Evolutionary conservation across 257 asterid species (phyloP).

Genomic region (Nicotiana sylvestris): DNA sequence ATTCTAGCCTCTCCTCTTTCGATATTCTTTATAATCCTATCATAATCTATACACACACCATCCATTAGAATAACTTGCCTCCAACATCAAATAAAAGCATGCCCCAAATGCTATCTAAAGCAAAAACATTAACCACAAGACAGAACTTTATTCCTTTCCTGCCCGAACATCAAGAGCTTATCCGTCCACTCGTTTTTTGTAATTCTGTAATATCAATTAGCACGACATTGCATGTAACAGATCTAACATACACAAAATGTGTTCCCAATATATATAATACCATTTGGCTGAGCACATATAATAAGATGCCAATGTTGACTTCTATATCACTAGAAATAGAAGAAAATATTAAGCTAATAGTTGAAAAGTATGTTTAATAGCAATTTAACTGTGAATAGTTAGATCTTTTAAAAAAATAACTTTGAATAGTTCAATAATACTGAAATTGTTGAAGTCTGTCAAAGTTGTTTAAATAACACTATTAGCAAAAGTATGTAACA

Average conservation of each 20-base stretch:
- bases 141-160: background rate
- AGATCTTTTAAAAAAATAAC: background rate
- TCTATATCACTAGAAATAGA: background rate
- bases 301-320: background rate
- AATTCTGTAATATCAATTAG: background rate
- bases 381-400: background rate
- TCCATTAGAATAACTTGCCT: background rate
- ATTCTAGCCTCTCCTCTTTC: slow-evolving; percentile 99
- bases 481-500: background rate
- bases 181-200: background rate
- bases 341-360: background rate
- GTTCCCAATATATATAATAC: background rate
- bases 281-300: background rate
- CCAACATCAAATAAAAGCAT: background rate
- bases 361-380: background rate
- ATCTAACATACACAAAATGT: background rate
- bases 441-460: background rate
- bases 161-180: background rate
- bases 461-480: background rate
- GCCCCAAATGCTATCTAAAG: background rate
- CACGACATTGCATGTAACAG: background rate
- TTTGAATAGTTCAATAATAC: background rate
- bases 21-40: slow-evolving; percentile 84
- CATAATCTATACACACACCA: slow-evolving; percentile 65
- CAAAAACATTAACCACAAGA: background rate